phyloP scores from a whole-genome alignment of 2,329 filamentous ascomycete species.

The Aspergillus niger region DNA sequence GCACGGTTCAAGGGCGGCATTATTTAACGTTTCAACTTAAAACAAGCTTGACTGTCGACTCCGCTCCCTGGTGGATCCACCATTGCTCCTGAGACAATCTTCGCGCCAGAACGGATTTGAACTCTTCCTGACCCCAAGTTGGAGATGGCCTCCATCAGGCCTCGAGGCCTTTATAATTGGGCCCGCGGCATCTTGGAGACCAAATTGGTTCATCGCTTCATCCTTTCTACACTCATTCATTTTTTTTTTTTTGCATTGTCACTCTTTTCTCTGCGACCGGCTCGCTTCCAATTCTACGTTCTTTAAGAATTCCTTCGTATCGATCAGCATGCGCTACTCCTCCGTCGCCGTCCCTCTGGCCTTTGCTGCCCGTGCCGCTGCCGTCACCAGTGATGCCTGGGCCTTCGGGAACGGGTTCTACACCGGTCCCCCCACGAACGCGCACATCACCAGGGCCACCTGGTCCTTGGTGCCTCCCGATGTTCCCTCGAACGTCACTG shows the following conservation, averaged over 20 bases:
- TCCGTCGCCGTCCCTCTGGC: conserved; percentile 9
- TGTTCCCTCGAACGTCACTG: conserved; percentile 12
- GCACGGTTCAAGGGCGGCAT: too few relatives aligned
- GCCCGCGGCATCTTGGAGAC: neutral
- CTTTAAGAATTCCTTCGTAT: neutral
- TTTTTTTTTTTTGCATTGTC: neutral
- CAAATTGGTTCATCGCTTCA: neutral
- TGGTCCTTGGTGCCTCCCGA: conserved; percentile 20
- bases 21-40: conserved; percentile 2
- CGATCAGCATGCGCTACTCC: conserved; percentile 15
- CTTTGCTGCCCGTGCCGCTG: conserved; percentile 12
- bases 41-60: neutral
- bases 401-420: conserved; percentile 24
- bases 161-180: neutral
- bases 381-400: conserved; percentile 17
- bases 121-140: neutral
- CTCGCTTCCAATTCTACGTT: neutral
- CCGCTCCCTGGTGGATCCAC: neutral
- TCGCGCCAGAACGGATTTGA: neutral
- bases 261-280: conserved; percentile 1
- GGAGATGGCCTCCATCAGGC: neutral
- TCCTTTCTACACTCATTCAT: neutral
- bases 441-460: conserved; percentile 23
- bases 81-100: conserved; percentile 4
- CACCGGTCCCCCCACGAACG: conserved; percentile 18